Base-by-base conservation (phyloP, 2,329 filamentous ascomycete species). In the Didymella keratinophila region DNA sequence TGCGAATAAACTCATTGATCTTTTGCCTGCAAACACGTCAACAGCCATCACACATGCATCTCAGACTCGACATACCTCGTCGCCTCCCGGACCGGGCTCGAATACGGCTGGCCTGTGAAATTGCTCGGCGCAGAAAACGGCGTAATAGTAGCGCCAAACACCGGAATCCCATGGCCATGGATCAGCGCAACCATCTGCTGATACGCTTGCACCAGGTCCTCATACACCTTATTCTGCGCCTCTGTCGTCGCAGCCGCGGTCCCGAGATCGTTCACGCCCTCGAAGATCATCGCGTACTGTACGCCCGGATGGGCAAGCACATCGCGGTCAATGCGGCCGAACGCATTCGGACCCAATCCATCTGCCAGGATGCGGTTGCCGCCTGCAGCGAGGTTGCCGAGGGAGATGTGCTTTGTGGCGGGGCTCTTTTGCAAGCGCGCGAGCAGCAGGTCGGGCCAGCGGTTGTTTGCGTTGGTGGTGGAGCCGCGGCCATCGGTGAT, bases 311-410 rank as follows among this genome's bases (percentile, higher is more conserved):
- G 83, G 0, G 82, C 72, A 2, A 90, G 79, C 2, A 88, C 83
- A 68, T 90, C 88, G n/a, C 87, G 82, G 68, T 88, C 83, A 61
- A 89, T 82, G 4, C 87, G 84, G 39, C 81, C 78, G 30, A 89
- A 76, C 0, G 85, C 82, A 36, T 84, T 86, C 2, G 88, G 88
- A 0, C 88, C 87, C 0, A 89, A 79, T 0, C 87, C 85, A 50
- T 88, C 86, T 10, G 77, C 76, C 0, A 90, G 80, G 2, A 90
- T 81, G 0, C 86, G 78, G 72, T 90, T 90, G n/a, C 88, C 88
- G 43, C 88, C 88, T 1, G 87, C 87, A 1, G 87, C 88, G 73
- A 89, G 84, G 76, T 90, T 90, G 62, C 82, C 79, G 12, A 90
- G 75, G 12, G 82, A 81, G 49, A 90, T 81, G 60, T 82, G 76